Conservation (phyloP, 2,329 filamentous ascomycete genomes). For the Chrysoporthe deuterocubensis region DNA sequence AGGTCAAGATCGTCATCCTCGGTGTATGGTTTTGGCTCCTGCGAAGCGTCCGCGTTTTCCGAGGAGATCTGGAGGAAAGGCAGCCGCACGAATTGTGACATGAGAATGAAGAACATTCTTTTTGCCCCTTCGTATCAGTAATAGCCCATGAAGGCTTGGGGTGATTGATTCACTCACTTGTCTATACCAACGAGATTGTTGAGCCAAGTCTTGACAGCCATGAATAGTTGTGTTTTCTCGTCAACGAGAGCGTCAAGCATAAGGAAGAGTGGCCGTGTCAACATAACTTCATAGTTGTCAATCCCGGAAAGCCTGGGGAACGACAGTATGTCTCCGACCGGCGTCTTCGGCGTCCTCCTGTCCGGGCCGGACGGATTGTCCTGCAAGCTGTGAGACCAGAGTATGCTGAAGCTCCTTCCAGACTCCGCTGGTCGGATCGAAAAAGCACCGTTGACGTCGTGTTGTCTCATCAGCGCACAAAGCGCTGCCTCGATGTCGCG, state of each 20-base stretch:
- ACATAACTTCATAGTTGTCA: constrained; percentile 71
- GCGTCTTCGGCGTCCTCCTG: constrained; percentile 53
- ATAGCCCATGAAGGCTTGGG: neutral
- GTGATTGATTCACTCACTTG: constrained; percentile 51
- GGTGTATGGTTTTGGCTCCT: constrained; percentile 43
- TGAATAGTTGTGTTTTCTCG: constrained; percentile 73
- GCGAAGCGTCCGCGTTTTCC: constrained; percentile 33
- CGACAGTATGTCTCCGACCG: constrained; percentile 41
- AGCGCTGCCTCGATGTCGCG: constrained; percentile 82
- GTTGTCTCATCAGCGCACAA: constrained; percentile 67
- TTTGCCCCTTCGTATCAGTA: constrained; percentile 31
- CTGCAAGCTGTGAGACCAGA: constrained; percentile 82
- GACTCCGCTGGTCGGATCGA: constrained; percentile 58
- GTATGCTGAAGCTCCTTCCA: constrained; percentile 70
- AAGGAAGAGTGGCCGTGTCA: constrained; percentile 80
- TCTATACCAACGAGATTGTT: constrained; percentile 67
- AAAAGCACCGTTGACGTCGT: constrained; percentile 52
- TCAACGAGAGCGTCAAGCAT: constrained; percentile 79
- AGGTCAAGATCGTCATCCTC: constrained; percentile 73
- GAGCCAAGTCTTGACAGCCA: constrained; percentile 81
- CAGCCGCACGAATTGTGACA: constrained; percentile 60
- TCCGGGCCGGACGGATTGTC: constrained; percentile 55
- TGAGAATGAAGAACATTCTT: constrained; percentile 65
- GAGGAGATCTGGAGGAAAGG: constrained; percentile 51
- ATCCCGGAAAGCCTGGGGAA: constrained; percentile 54